These are phyloP conservation scores for Strombidium stylifer DNA, from an alignment of 73 alveolate genomes.

Conservation along the genomic window DNA sequence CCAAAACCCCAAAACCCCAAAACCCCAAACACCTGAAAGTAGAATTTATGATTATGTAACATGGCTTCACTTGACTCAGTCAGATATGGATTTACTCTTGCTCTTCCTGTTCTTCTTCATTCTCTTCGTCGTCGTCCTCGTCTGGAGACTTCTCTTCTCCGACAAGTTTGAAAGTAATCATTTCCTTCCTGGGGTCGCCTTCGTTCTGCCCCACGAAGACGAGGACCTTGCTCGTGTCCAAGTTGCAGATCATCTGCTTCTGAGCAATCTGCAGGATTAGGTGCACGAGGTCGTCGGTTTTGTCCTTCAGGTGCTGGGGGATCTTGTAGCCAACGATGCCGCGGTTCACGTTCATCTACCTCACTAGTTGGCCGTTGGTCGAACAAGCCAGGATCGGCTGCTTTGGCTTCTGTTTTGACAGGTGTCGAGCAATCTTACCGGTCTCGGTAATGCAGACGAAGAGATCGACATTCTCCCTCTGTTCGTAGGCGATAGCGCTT, in stretches of 20 bases:
- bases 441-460: slow-evolving; percentile 72
- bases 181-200: slow-evolving; percentile 32
- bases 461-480: slow-evolving; percentile 55
- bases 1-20: too few relatives aligned
- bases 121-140: neutral
- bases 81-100: too few relatives aligned
- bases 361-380: slow-evolving; percentile 25
- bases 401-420: slow-evolving; percentile 40
- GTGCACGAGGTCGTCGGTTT: slow-evolving; percentile 5
- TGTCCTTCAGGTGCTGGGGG: slow-evolving; percentile 24
- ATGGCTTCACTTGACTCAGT: too few relatives aligned
- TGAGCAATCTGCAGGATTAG: slow-evolving; percentile 23
- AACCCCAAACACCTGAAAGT: too few relatives aligned
- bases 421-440: slow-evolving; percentile 63
- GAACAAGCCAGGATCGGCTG: slow-evolving; percentile 48
- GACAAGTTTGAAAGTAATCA: slow-evolving; percentile 12
- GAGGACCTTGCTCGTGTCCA: slow-evolving; percentile 26
- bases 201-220: slow-evolving; percentile 27
- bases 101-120: too few relatives aligned
- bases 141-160: slow-evolving; percentile 14
- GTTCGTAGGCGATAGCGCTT: slow-evolving; percentile 24
- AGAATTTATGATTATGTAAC: too few relatives aligned
- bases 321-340: slow-evolving; percentile 53
- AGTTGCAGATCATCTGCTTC: slow-evolving; percentile 22
- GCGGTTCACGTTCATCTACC: slow-evolving; percentile 12